A percentile compares a stretch with the other conserved stretches of the same genome.
These are phyloP conservation scores for Bacidia gigantensis DNA, from an alignment of 495 filamentous ascomycete species.

Conservation along the genomic window DNA sequence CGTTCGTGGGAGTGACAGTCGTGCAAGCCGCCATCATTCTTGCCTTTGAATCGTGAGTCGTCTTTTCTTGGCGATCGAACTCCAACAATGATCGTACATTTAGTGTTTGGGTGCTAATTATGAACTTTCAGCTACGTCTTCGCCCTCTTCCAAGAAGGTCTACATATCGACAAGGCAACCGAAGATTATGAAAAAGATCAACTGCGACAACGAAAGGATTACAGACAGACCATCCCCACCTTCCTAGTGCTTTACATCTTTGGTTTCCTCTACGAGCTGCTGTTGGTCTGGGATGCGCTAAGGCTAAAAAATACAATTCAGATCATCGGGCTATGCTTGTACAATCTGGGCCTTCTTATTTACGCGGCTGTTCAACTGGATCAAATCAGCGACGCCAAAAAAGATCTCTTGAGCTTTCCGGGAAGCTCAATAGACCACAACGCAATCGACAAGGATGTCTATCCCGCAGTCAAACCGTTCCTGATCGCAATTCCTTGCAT, in stretches of 20 bases:
- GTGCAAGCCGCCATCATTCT: slow-evolving; percentile 68
- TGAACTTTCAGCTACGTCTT: slow-evolving; percentile 30
- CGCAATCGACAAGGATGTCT: slow-evolving; percentile 39
- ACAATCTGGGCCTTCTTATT: slow-evolving; percentile 78
- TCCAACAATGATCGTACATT: not conserved
- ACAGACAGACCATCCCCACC: slow-evolving; percentile 62
- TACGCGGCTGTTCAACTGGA: slow-evolving; percentile 87
- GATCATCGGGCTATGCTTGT: slow-evolving; percentile 84
- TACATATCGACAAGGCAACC: slow-evolving; percentile 39
- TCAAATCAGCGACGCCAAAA: slow-evolving; percentile 65
- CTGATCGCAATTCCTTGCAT: slow-evolving; percentile 77
- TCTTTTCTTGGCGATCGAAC: not conserved
- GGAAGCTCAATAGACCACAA: slow-evolving; percentile 37
- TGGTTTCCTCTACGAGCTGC: slow-evolving; percentile 80
- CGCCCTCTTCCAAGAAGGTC: slow-evolving; percentile 50
- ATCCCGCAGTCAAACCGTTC: slow-evolving; percentile 54
- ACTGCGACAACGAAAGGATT: slow-evolving; percentile 10
- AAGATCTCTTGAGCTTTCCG: slow-evolving; percentile 24
- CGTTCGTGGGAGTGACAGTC: slow-evolving; percentile 60
- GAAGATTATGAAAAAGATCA: slow-evolving; percentile 27
- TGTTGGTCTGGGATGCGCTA: slow-evolving; percentile 84
- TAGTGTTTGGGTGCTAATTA: slow-evolving; percentile 5
- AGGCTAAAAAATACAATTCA: slow-evolving; percentile 97
- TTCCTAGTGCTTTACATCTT: slow-evolving; percentile 96
- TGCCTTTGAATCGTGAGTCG: slow-evolving; percentile 69